phyloP scores from a whole-genome alignment of 371 early-diverging fungal genomes.

The Apophysomyces trapeziformis region DNA sequence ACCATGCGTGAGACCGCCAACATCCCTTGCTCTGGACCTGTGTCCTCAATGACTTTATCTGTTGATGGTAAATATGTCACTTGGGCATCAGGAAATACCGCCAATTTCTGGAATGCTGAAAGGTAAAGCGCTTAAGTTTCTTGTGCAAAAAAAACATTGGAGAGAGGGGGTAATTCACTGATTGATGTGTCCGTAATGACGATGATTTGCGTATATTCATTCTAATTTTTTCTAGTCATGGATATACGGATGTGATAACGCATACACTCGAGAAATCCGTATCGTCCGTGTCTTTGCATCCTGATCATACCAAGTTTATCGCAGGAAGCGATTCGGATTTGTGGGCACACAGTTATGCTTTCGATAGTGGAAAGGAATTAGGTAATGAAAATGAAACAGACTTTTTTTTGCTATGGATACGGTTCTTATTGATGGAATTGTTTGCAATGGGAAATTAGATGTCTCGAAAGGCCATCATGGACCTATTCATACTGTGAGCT shows the following conservation, averaged over 20 bases:
- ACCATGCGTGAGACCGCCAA: conserved; percentile 62
- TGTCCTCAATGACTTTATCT: conserved; percentile 74
- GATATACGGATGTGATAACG: background rate
- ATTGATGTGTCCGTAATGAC: too few relatives aligned
- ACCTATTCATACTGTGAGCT: conserved; percentile 84
- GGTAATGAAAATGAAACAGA: conserved; percentile 23
- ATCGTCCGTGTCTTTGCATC: conserved; percentile 80
- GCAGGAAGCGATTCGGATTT: conserved; percentile 79
- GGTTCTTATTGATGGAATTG: too few relatives aligned
- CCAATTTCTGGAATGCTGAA: conserved; percentile 74
- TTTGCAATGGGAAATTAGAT: conserved; percentile 38
- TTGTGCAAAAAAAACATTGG: background rate
- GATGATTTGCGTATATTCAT: too few relatives aligned
- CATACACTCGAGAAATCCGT: conserved; percentile 67
- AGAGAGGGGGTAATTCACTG: conserved; percentile 35
- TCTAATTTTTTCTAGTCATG: conserved; percentile 48
- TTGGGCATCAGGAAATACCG: conserved; percentile 76
- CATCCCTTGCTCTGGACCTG: conserved; percentile 61
- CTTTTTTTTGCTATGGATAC: too few relatives aligned
- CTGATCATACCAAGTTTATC: conserved; percentile 74
- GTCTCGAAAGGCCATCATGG: conserved; percentile 90
- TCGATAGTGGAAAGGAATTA: conserved; percentile 68
- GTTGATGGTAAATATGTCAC: conserved; percentile 70
- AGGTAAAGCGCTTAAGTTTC: conserved; percentile 37
- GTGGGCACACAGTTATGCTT: conserved; percentile 83